phyloP scores from a whole-genome alignment of 2,329 filamentous ascomycete species.

The Neonectria neomacrospora region DNA sequence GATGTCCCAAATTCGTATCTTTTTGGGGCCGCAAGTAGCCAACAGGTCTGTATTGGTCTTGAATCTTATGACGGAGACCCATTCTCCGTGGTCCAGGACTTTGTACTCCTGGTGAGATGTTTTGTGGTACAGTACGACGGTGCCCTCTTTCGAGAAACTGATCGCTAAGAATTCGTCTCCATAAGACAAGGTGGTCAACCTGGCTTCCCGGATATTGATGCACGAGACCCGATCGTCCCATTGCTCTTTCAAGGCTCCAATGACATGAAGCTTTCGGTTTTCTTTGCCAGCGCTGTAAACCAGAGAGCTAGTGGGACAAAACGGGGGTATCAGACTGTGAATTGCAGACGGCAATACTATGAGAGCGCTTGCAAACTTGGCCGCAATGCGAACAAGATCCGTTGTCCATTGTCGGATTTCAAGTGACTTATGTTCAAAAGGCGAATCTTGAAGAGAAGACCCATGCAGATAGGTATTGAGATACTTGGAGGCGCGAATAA shows the following conservation, averaged over 20 bases:
- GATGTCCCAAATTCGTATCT: conserved; percentile 47
- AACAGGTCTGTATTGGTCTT: conserved; percentile 43
- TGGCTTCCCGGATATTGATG: conserved; percentile 44
- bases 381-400: conserved; percentile 47
- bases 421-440: conserved; percentile 30
- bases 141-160: conserved; percentile 39
- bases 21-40: conserved; percentile 46
- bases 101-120: conserved; percentile 45
- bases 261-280: conserved; percentile 35
- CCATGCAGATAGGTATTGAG: conserved; percentile 36
- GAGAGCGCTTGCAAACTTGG: conserved; percentile 46
- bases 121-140: conserved; percentile 40
- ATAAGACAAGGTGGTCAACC: conserved; percentile 37
- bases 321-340: conserved; percentile 46
- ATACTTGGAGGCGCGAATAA: conserved; percentile 33
- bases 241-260: conserved; percentile 36
- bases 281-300: conserved; percentile 31
- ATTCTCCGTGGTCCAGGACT: conserved; percentile 43
- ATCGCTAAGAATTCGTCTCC: conserved; percentile 45
- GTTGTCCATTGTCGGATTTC: conserved; percentile 43
- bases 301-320: conserved; percentile 47
- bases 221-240: conserved; percentile 49
- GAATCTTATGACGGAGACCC: conserved; percentile 47
- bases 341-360: conserved; percentile 45
- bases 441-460: conserved; percentile 32